Evolutionary conservation across 495 filamentous ascomycete genomes (phyloP), one percentile per base, ranked within the genome.

Genomic region (Aspergillus heteromorphus): DNA sequence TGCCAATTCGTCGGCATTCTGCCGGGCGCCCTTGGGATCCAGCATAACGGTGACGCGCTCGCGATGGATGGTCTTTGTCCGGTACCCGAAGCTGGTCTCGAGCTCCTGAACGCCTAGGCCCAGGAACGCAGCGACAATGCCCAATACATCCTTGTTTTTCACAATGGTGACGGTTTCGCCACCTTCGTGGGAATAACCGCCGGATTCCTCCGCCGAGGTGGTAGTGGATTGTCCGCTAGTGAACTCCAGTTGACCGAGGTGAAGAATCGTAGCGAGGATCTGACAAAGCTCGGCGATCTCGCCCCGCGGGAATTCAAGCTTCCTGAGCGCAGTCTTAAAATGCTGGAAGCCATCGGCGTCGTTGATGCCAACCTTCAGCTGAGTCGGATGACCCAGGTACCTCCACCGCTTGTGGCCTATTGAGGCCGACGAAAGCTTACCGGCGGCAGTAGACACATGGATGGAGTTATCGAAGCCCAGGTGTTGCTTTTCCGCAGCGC

Each of bases 271-370:
- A 18, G 93, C 93, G 19, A 98, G 70, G 40, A 97, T 83, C 70
- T 97, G 92, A 66, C 93, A 98, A 53, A 97, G 88, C 65, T 96
- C 92, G 31, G 93, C 93, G 66, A 98, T 96, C 60, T 97, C 92
- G 58, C 84, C 83, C 19, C 91, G 81, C 1, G 92, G 89, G 59
- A 98, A 97, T 66, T 96, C 93, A 34, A 98, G 79, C 66, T 95
- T 97, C 42, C 92, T 75, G 48, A 98, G 73, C 3, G 93, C 93
- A 0, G 88, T 96, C 76, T 98, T 98, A 77, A 98, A 98, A 48
- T 96, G 87, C 66, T 95, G 89, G 71, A 98, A 98, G 0, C 92
- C 92, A 63, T 96, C 92, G 4, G 83, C 75, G 67, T 98, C 93
- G 65, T 98, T 96, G 66, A 98, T 89, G 19, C 93, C 93, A 27